phyloP scores from a whole-genome alignment of 345 rosid genomes.

The Brassica carinata region DNA sequence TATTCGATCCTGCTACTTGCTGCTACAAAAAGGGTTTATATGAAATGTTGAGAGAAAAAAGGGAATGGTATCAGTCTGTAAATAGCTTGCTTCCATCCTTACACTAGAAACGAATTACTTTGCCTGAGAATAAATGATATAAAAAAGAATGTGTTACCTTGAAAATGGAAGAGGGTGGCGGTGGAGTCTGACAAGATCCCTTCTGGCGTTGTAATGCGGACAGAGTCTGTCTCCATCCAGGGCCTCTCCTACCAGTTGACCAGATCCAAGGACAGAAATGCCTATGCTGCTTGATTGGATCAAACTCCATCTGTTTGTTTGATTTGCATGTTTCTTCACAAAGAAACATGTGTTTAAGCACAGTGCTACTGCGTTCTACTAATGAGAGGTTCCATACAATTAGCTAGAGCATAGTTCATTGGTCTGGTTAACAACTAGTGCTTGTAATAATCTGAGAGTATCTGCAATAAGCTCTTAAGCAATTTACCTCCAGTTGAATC shows the following conservation, averaged over 20 bases:
- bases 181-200: constrained; percentile 46
- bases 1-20: background rate
- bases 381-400: background rate
- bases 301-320: constrained; percentile 69
- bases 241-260: constrained; percentile 52
- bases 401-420: background rate
- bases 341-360: constrained; percentile 4
- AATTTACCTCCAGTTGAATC: constrained; percentile 46
- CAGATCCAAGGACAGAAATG: constrained; percentile 96
- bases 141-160: constrained; percentile 50
- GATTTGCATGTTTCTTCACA: constrained; percentile 44
- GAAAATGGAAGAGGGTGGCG: constrained; percentile 51
- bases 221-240: constrained; percentile 88
- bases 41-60: constrained; percentile 6
- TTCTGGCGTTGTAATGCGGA: constrained; percentile 63
- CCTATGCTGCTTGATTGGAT: constrained; percentile 88
- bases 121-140: background rate
- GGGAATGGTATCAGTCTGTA: background rate
- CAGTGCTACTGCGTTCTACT: background rate
- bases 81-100: constrained; percentile 1
- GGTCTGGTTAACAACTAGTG: background rate
- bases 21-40: background rate
- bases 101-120: background rate
- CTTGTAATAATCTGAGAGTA: constrained; percentile 3
- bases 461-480: background rate